Percentiles rank a stretch among this genome's conserved stretches.
Conservation (phyloP, 768 basidiomycete genomes). For the Mrakia frigida region DNA sequence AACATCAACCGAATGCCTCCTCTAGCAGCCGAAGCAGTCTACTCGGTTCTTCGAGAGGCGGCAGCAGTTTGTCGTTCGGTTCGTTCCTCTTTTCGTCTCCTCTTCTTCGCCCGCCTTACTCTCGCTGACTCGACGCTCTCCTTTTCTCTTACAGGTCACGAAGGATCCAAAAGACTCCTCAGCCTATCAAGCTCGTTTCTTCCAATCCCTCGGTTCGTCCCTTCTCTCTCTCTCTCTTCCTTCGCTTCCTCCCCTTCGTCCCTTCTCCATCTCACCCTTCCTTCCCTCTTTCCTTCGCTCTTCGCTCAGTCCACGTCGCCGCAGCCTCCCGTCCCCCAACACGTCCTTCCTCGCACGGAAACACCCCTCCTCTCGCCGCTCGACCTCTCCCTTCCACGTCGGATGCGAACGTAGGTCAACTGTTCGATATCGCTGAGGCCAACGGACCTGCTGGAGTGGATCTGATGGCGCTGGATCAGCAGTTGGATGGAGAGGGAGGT, state of each 20-base stretch:
- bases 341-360: not conserved
- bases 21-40: not conserved
- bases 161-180: not conserved
- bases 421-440: not conserved
- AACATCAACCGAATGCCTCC: slow-evolving; percentile 9
- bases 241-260: not conserved
- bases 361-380: not conserved
- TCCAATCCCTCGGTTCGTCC: slow-evolving; percentile 3
- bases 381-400: not conserved
- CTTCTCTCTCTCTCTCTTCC: not conserved
- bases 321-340: not conserved
- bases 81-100: not conserved
- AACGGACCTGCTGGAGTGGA: slow-evolving; percentile 4
- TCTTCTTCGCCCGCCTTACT: not conserved
- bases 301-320: not conserved
- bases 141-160: not conserved
- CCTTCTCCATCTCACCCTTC: not conserved
- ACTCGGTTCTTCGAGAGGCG: not conserved
- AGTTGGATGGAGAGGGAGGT: not conserved
- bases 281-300: not conserved
- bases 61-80: slow-evolving; percentile 9
- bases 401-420: not conserved
- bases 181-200: slow-evolving; percentile 14
- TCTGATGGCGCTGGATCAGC: not conserved
- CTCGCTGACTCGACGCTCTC: not conserved